Percentiles rank a stretch among this genome's conserved stretches.
Conservation (phyloP, 352 stramenopile species). For the Pythium vanterpoolii region DNA sequence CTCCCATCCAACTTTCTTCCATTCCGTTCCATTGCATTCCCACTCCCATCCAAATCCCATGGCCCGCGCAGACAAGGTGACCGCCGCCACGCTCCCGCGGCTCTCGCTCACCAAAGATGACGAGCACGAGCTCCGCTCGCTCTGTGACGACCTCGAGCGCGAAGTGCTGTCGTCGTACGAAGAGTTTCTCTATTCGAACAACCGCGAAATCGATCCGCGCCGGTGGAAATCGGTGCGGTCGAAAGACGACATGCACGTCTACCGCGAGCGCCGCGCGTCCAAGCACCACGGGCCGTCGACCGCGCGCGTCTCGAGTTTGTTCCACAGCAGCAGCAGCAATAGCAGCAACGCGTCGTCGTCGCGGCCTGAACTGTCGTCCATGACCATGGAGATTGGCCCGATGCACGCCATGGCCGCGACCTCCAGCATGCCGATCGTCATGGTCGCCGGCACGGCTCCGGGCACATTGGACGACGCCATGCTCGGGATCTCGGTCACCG, state of each 20-base stretch:
- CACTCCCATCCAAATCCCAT: neutral
- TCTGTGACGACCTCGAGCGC: slow-evolving; percentile 15
- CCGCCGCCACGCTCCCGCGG: slow-evolving; percentile 6
- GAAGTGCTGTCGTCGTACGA: slow-evolving; percentile 42
- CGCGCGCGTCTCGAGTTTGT: slow-evolving; percentile 20
- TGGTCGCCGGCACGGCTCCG: slow-evolving; percentile 32
- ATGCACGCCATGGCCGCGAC: slow-evolving; percentile 36
- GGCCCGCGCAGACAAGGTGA: slow-evolving; percentile 1
- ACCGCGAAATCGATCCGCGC: slow-evolving; percentile 27
- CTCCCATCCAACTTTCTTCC: no score
- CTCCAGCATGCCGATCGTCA: slow-evolving; percentile 29
- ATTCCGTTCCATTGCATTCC: no score
- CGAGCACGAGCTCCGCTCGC: slow-evolving; percentile 6
- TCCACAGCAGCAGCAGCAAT: slow-evolving; percentile 20
- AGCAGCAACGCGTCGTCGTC: slow-evolving; percentile 15
- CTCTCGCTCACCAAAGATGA: slow-evolving; percentile 8
- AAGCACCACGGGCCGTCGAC: slow-evolving; percentile 23
- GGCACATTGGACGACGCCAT: slow-evolving; percentile 48
- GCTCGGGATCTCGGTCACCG: slow-evolving; percentile 43
- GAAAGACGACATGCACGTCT: slow-evolving; percentile 31
- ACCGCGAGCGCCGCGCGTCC: slow-evolving; percentile 33
- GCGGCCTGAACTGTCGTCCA: slow-evolving; percentile 8
- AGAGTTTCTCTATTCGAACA: slow-evolving; percentile 28
- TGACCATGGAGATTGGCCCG: slow-evolving; percentile 32
- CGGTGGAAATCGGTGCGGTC: slow-evolving; percentile 33